Evolutionary conservation across 108 stramenopile genomes (phyloP), one percentile per base, ranked within the genome.

Genomic region (Skeletonema marinoi): DNA sequence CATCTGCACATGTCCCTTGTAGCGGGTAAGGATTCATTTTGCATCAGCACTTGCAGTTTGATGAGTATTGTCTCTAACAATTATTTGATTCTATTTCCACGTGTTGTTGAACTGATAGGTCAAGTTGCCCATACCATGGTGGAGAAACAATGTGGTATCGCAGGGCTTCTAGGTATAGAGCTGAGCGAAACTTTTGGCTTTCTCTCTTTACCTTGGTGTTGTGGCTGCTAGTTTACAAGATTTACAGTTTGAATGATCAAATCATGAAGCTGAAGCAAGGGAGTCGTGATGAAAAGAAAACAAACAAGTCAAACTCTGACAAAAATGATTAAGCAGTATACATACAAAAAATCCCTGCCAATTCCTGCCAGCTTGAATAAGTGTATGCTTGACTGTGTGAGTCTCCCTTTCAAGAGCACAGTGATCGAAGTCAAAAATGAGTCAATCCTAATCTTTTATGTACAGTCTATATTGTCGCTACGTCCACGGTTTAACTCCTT

Each of bases 131-230:
- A 14, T 83, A 65, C 58, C 78, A 83, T 46, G 65, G 64, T 2
- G 78, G 78, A n/a, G 82, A 83, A 56, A 79, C 82, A 17, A 78
- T 83, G 73, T 83, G 82, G 82, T 83, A 83, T 56, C 44, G 82
- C 0, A 30, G 65, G n/a, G 82, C 82, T 19, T 62, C 66, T 4
- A 66, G 78, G 14, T 83, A 79, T 42, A 65, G 82, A 35, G 78
- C 82, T n/a, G 82, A 83, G 25, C 35, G 82, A 32, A 83, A 83
- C 63, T 83, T 83, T 68, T 83, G 82, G 82, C 44, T 83, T 17
- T 70, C 75, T 32, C 78, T 83, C 5, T 83, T 78, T 41, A 83
- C 78, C 9, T 74, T 80, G 54, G 50, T 78, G 8, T 35, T 83
- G 13, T 83, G 82, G 82, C 78, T 83, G 3, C 73, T 83, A 14